Base-by-base conservation (phyloP, 2,329 filamentous ascomycete species). In the Pezizomycotina sp. region DNA sequence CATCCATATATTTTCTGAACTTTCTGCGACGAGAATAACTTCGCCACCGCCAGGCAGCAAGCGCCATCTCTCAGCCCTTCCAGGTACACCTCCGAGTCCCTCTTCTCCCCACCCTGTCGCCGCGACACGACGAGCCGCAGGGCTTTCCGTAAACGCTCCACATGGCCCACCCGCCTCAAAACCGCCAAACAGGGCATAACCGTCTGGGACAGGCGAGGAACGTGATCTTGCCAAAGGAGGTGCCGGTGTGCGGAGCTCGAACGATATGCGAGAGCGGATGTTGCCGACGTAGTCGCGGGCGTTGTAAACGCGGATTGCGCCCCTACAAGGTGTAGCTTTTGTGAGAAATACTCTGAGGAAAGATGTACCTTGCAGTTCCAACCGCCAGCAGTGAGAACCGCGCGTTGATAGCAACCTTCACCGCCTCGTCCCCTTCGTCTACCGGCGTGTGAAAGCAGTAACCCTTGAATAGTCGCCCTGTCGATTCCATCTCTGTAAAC, bases 101-200 rank as follows among this genome's bases (percentile, higher is more conserved):
- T 86, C 5, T 61, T 60, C 31, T 66, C 60, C 2, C 71, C 23
- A 82, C 62, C 2, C 64, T 62, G 50, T 92, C 79, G 8, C 70
- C 65, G 5, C n/a, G 68, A 65, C 55, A 95, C 95, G 53, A 81
- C 92, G 49, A 73, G 36, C 77, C 83, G 9, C 83, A 76, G 2
- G 77, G 68, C 56, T 92, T 93, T 21, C 89, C 89, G 57, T 92
- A 98, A 23, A 95, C 89, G 55, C 86, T 95, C 86, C 86, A 98
- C 29, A 75, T 86, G 4, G 80, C 77, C 89, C 89, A 98, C 1
- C 89, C 91, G 40, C 76, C 74, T 89, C 76, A 53, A 86, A 95
- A 1, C 86, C 89, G 27, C 78, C 83, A 57, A 98, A 93, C 6
- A 98, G 66, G 55, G 84, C 92, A 56, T 95, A 93, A 12, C 89